These are phyloP conservation scores for Quercus mongolica DNA, from an alignment of 306 rosid genomes.

Conservation along the genomic window DNA sequence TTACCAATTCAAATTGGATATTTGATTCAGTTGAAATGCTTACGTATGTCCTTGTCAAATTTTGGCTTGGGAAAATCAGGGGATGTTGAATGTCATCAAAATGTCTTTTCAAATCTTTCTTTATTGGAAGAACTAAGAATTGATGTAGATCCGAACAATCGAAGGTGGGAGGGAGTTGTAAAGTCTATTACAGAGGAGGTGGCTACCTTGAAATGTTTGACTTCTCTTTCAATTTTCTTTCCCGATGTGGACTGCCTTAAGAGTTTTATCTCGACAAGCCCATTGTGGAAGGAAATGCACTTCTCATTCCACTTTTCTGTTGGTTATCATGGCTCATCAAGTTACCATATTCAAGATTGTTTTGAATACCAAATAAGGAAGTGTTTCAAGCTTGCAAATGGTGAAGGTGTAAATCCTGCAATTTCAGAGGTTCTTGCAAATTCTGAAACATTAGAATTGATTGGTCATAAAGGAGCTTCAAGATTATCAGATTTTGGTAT, in stretches of 20 bases:
- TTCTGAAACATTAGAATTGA: constrained; percentile 28
- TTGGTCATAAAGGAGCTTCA: constrained; percentile 3
- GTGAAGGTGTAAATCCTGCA: background rate
- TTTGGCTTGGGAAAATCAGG: background rate
- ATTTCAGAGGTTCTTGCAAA: constrained; percentile 14
- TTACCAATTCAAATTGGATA: background rate
- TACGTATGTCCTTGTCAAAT: constrained; percentile 11
- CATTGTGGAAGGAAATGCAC: background rate
- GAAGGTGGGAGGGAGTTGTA: constrained; percentile 4
- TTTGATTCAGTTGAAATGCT: constrained; percentile 17
- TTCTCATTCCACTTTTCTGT: constrained; percentile 19
- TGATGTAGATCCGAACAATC: constrained; percentile 6
- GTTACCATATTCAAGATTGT: constrained; percentile 13
- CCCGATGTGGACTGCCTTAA: constrained; percentile 15
- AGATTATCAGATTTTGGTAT: constrained; percentile 12
- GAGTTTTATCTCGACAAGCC: constrained; percentile 2
- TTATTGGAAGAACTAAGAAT: constrained; percentile 31
- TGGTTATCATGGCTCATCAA: constrained; percentile 18
- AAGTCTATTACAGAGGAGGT: background rate
- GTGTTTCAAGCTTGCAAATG: constrained; percentile 17
- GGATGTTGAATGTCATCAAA: background rate
- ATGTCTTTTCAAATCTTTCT: constrained; percentile 9
- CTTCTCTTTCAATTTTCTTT: constrained; percentile 17
- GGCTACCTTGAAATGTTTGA: constrained; percentile 5
- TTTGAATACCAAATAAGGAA: constrained; percentile 20